phyloP scores from a whole-genome alignment of 139 green algal species.

The Chlorella sp. region DNA sequence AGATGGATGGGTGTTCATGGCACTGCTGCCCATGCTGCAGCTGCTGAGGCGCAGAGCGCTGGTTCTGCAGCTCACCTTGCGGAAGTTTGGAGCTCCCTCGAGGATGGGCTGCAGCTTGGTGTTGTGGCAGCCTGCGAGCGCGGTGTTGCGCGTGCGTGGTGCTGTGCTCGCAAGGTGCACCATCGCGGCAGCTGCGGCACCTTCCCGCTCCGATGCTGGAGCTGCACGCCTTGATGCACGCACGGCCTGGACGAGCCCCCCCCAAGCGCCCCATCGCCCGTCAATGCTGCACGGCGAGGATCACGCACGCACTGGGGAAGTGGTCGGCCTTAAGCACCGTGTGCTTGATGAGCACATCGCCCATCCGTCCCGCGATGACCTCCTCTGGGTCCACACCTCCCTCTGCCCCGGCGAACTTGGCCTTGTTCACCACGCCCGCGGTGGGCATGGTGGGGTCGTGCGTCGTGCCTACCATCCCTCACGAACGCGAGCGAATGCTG shows the following conservation, averaged over 20 bases:
- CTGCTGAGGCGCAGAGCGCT: no score
- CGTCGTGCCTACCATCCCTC: background rate
- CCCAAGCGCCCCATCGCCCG: no score
- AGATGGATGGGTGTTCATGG: background rate
- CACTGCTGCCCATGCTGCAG: no score
- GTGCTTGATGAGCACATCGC: constrained; percentile 77
- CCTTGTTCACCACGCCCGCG: background rate
- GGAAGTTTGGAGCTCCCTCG: constrained; percentile 91
- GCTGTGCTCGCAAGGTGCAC: background rate
- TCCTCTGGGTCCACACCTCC: constrained; percentile 34
- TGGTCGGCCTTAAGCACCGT: constrained; percentile 91
- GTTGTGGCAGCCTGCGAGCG: constrained; percentile 83
- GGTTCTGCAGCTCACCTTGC: constrained; percentile 58
- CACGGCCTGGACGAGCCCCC: background rate
- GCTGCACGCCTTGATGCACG: no score
- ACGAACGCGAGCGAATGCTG: background rate
- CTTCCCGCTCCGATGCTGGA: no score
- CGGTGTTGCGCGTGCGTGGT: background rate
- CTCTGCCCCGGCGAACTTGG: background rate
- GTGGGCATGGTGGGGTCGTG: constrained; percentile 11
- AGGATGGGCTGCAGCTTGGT: constrained; percentile 80
- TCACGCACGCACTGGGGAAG: constrained; percentile 57
- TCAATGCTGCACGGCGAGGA: background rate
- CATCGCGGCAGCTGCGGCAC: no score
- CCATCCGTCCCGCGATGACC: constrained; percentile 51